Evolutionary conservation across 768 basidiomycete species (phyloP).

Genomic region (Naganishia friedmannii): DNA sequence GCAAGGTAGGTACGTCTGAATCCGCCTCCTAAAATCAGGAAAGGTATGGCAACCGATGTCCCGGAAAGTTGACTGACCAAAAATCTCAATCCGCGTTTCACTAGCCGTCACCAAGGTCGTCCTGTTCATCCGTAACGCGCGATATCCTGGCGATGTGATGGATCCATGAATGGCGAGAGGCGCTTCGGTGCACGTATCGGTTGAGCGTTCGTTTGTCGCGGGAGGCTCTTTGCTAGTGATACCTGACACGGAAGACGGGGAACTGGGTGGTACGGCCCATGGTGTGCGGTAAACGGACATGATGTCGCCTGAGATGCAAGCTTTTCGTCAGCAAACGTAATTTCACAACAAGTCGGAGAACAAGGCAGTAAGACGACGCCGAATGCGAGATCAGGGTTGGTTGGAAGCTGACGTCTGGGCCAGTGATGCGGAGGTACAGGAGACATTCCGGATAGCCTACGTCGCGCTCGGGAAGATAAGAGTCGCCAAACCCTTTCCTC

Average conservation of each 20-base stretch:
- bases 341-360: no score
- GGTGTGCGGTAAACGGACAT: constrained; percentile 10
- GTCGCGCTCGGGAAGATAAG: no score
- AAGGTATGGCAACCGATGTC: background rate
- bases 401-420: no score
- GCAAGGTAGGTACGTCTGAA: constrained; percentile 1
- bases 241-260: background rate
- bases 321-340: background rate
- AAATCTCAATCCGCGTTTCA: constrained; percentile 7
- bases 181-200: background rate
- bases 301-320: background rate
- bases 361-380: no score
- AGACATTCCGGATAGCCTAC: no score
- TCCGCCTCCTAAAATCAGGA: background rate
- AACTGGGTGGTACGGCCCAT: background rate
- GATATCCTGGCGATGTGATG: background rate
- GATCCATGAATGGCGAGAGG: background rate
- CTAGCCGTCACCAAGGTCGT: background rate
- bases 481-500: no score
- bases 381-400: no score
- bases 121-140: constrained; percentile 1
- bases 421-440: no score
- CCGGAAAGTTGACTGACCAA: background rate
- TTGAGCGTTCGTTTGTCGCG: background rate
- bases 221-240: no score